Base-by-base conservation (phyloP, 805 yeast species). In the Hagleromyces aurorensis region DNA sequence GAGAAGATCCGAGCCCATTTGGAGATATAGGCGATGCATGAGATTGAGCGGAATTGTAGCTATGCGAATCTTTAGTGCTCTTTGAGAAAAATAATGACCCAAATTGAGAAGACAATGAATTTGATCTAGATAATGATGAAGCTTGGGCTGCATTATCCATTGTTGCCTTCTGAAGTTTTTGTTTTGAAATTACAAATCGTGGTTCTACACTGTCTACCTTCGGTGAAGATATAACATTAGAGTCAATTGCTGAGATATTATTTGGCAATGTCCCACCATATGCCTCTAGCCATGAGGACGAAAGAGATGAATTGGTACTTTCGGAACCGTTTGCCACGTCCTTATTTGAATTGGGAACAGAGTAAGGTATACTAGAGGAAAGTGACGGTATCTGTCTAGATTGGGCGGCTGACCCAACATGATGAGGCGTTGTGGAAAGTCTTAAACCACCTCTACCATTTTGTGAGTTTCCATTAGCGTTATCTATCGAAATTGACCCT, bases 181-280 rank as follows among this genome's bases (percentile, higher is more conserved):
- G 91, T 46, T 83, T 75, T 7, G 93, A 81, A 21, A 86, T 79
- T 28, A 86, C 75, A 50, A 86, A 85, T 23, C 95, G 67, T 10
- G 93, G 81, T 50, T 85, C 96, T n/a, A 86, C 75, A 18, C 75
- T 67, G 10, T 67, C 62, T 5, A 80, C 80, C 30, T 67, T 70
- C 3, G 91, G 91, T 0, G 87, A 78, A 31, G 75, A 75, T 33
- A 81, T 73, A 36, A 75, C 73, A 33, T 74, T 78, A 8, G 84
- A 75, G 36, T 50, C 66, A 35, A 57, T 65, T 33, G 63, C 61
- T 13, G 62, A 41, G 7, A 59, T 55, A 38, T 64, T 65, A 27
- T 55, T 57, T 10, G 70, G 69, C 49, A 57, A 41, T 27, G 54
- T 25, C 1, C 62, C 60, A 8, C 58, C 59, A 37, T 53, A 55